These are phyloP conservation scores for Hyaloraphidium curvatum DNA, from an alignment of 192 early-diverging fungal genomes.

Conservation along the genomic window DNA sequence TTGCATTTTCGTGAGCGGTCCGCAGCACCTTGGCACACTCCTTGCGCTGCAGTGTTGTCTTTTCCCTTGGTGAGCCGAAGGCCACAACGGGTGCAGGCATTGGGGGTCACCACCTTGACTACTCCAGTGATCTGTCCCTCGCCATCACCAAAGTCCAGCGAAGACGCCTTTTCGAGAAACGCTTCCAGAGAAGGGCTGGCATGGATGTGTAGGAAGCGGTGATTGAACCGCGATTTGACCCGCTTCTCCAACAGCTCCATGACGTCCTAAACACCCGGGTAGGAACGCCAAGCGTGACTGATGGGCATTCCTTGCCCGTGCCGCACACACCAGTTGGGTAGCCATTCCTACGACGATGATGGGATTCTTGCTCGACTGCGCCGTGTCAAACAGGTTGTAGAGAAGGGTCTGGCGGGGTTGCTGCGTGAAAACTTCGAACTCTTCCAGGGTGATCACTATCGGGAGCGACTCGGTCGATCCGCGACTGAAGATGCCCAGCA, in stretches of 20 bases:
- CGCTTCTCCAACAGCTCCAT: constrained; percentile 78
- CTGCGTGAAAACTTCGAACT: constrained; percentile 79
- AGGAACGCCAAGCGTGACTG: background rate
- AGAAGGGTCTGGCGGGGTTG: constrained; percentile 84
- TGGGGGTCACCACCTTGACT: too few relatives aligned
- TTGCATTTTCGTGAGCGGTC: too few relatives aligned
- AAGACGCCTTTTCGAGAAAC: too few relatives aligned
- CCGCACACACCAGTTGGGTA: constrained; percentile 32
- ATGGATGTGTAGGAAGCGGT: constrained; percentile 59
- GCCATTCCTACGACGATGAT: constrained; percentile 76
- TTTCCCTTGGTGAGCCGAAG: too few relatives aligned
- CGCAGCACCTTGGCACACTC: too few relatives aligned
- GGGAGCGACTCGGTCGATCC: constrained; percentile 32
- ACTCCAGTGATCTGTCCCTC: too few relatives aligned
- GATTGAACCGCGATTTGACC: constrained; percentile 85
- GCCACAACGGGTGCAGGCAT: too few relatives aligned
- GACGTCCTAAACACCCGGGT: constrained; percentile 34
- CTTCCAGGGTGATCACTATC: constrained; percentile 76
- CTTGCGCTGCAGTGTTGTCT: too few relatives aligned
- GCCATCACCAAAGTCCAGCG: too few relatives aligned
- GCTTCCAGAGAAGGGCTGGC: too few relatives aligned
- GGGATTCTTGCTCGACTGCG: constrained; percentile 62
- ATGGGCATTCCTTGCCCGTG: background rate
- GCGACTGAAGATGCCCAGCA: constrained; percentile 41
- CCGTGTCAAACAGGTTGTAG: constrained; percentile 85